Evolutionary conservation across 257 asterid species (phyloP).

Genomic region (Cruciata laevipes): DNA sequence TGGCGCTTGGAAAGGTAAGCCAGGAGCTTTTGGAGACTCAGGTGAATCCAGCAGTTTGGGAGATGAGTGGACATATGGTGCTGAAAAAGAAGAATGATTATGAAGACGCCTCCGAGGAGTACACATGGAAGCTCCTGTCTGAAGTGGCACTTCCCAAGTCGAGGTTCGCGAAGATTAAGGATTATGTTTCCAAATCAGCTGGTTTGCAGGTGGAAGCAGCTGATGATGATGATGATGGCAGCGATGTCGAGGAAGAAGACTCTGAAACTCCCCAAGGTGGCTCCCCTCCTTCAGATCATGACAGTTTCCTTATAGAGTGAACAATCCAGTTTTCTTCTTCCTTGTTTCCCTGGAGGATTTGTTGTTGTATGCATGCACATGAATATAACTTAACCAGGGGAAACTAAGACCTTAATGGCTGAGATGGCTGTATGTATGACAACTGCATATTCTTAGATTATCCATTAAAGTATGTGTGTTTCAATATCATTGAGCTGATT

Average conservation of each 20-base stretch:
- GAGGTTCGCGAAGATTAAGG: constrained; percentile 41
- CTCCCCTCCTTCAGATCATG: constrained; percentile 30
- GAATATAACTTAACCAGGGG: not conserved
- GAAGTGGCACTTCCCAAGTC: constrained; percentile 51
- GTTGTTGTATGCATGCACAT: not conserved
- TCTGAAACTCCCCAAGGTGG: constrained; percentile 27
- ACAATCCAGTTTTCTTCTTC: not conserved
- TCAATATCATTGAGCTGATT: not conserved
- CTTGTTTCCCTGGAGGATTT: not conserved
- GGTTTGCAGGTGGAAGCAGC: constrained; percentile 26
- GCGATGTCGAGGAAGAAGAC: constrained; percentile 14
- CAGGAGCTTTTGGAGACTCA: constrained; percentile 50
- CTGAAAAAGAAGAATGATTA: constrained; percentile 55
- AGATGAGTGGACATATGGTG: constrained; percentile 73
- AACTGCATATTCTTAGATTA: too few relatives aligned
- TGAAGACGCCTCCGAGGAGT: constrained; percentile 53
- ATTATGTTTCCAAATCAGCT: constrained; percentile 33
- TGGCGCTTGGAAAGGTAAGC: constrained; percentile 55
- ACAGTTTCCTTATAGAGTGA: constrained; percentile 40
- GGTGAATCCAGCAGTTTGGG: constrained; percentile 83
- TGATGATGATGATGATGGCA: constrained; percentile 1
- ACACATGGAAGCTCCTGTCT: constrained; percentile 53
- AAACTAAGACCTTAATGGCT: too few relatives aligned
- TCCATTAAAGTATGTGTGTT: not conserved
- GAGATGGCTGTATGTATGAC: too few relatives aligned